phyloP scores from a whole-genome alignment of 1,284 basidiomycete genomes.

The Pseudozyma flocculosa region DNA sequence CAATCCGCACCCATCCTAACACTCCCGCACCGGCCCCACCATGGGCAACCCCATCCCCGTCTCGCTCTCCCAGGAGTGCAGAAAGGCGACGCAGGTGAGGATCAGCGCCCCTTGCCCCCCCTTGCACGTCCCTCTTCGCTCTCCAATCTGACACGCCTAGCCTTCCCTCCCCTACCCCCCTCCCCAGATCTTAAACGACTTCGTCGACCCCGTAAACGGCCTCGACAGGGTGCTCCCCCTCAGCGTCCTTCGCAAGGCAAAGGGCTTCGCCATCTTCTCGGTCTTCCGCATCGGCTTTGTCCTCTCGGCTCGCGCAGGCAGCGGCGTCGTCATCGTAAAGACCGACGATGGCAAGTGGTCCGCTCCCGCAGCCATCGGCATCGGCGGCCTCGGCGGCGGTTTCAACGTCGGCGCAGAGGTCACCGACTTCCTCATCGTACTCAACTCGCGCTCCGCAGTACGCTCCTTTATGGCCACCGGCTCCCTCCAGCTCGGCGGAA shows the following conservation, averaged over 20 bases:
- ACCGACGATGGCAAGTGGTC: conserved; percentile 87
- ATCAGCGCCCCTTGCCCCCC: conserved; percentile 8
- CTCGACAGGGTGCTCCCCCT: conserved; percentile 53
- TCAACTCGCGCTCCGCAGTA: conserved; percentile 75
- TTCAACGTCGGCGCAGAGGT: conserved; percentile 79
- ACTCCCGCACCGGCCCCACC: too few relatives aligned
- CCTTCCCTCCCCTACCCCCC: too few relatives aligned
- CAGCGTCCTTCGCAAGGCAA: conserved; percentile 67
- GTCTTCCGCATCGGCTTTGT: conserved; percentile 63
- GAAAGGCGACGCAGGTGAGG: conserved; percentile 63
- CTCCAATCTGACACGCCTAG: too few relatives aligned
- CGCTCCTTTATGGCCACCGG: conserved; percentile 92
- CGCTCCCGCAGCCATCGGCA: conserved; percentile 88
- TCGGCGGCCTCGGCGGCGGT: conserved; percentile 77
- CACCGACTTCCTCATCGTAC: conserved; percentile 90
- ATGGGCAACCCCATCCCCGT: conserved; percentile 59
- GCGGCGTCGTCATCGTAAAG: conserved; percentile 86
- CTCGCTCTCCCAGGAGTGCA: conserved; percentile 62
- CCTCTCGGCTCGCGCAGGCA: conserved; percentile 71
- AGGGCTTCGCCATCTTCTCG: conserved; percentile 72
- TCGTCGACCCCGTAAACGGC: conserved; percentile 50
- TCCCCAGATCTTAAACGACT: conserved; percentile 48
- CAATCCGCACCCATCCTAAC: too few relatives aligned
- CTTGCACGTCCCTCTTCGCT: conserved; percentile 6
- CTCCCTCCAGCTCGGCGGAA: conserved; percentile 75